These are phyloP conservation scores for Mollisia scopiformis DNA, from an alignment of 2,329 filamentous ascomycete species.

Conservation along the genomic window DNA sequence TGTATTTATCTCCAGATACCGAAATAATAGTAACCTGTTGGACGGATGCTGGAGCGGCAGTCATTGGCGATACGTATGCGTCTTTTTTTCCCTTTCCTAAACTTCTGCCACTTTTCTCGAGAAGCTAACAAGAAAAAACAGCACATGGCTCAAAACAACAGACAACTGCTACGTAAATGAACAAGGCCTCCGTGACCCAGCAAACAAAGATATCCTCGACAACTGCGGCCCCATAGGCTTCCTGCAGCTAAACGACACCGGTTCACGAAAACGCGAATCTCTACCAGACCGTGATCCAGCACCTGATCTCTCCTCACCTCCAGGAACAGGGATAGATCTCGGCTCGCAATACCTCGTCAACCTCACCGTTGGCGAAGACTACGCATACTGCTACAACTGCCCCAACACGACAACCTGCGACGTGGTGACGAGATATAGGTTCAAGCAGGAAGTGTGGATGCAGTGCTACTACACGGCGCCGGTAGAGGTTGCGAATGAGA, in stretches of 20 bases:
- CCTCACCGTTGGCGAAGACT: conserved; percentile 26
- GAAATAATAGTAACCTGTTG: conserved; percentile 25
- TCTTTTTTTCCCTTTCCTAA: too few relatives aligned
- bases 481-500: conserved; percentile 9
- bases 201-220: conserved; percentile 21
- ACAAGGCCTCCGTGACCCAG: conserved; percentile 14
- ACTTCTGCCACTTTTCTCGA: too few relatives aligned
- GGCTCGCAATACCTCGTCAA: conserved; percentile 20
- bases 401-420: neutral
- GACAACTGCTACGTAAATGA: conserved; percentile 26
- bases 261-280: neutral
- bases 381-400: conserved; percentile 18
- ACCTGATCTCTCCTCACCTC: neutral
- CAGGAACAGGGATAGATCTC: conserved; percentile 3
- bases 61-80: conserved; percentile 20
- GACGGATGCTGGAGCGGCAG: conserved; percentile 16
- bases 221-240: conserved; percentile 28
- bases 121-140: conserved; percentile 9
- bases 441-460: conserved; percentile 5
- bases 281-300: neutral
- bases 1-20: conserved; percentile 17
- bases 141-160: conserved; percentile 25
- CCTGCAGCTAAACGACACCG: conserved; percentile 23
- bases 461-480: conserved; percentile 13
- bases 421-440: conserved; percentile 13